Evolutionary conservation across 2,329 filamentous ascomycete species (phyloP).

Genomic region (Clonostachys chloroleuca): DNA sequence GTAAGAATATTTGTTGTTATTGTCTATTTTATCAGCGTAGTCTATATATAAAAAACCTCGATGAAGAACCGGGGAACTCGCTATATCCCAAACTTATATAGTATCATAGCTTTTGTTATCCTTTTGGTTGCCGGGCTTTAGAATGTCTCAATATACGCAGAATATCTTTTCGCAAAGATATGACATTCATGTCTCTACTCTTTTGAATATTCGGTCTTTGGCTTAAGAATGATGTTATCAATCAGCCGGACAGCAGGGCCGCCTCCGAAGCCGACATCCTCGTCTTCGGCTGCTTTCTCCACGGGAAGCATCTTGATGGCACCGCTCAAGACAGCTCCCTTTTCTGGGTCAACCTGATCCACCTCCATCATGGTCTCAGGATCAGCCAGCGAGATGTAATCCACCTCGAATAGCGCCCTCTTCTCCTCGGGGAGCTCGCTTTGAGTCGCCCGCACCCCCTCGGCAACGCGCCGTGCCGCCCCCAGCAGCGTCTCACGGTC

Average conservation of each 20-base stretch:
- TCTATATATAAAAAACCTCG: background rate
- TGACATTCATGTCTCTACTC: constrained; percentile 1
- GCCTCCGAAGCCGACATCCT: constrained; percentile 70
- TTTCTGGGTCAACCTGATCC: constrained; percentile 60
- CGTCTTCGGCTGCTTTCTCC: constrained; percentile 62
- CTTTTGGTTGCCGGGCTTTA: background rate
- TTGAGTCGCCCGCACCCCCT: constrained; percentile 43
- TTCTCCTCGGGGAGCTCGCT: constrained; percentile 50
- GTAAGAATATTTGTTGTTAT: background rate
- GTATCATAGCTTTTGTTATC: background rate
- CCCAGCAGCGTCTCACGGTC: constrained; percentile 65
- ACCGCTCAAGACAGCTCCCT: constrained; percentile 81
- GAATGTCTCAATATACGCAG: background rate
- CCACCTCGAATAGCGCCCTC: constrained; percentile 73
- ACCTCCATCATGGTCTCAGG: constrained; percentile 80
- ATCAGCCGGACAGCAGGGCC: constrained; percentile 81
- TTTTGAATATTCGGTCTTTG: constrained; percentile 13
- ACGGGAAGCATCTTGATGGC: constrained; percentile 87
- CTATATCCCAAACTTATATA: no score
- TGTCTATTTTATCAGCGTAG: background rate
- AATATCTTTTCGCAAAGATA: constrained; percentile 5
- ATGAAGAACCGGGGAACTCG: no score
- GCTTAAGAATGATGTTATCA: constrained; percentile 79
- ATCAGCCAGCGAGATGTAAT: constrained; percentile 90
- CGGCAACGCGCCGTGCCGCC: constrained; percentile 54